Conservation (phyloP, 331 rosid species). For the Stylosanthes scabra region DNA sequence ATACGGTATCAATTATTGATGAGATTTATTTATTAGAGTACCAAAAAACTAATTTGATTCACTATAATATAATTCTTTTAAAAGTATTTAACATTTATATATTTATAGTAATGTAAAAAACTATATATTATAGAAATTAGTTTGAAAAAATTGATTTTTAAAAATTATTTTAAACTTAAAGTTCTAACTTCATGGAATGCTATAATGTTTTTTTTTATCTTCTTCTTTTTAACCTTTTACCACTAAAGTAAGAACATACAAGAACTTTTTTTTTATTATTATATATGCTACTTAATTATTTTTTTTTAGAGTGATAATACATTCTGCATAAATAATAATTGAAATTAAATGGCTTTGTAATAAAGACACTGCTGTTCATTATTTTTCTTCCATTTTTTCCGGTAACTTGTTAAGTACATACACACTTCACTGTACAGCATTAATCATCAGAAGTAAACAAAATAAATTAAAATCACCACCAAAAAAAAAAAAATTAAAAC, state of each 20-base stretch:
- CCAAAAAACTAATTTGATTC: neutral
- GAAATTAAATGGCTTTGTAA: neutral
- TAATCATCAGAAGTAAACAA: neutral
- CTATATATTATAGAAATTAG: no score
- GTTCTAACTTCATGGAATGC: neutral
- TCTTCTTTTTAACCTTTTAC: neutral
- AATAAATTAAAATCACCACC: neutral
- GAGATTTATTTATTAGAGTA: neutral
- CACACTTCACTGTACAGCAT: neutral
- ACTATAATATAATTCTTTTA: neutral
- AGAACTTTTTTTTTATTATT: neutral
- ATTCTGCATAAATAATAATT: no score
- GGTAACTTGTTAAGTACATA: neutral
- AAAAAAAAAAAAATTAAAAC: neutral
- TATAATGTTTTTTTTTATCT: neutral
- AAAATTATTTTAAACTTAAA: neutral
- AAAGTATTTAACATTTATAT: no score
- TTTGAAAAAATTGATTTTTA: neutral
- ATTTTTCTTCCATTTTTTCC: slow-evolving; percentile 15
- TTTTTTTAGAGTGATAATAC: no score
- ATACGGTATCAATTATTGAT: slow-evolving; percentile 33
- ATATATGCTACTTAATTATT: slow-evolving; percentile 12
- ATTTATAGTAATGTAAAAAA: no score
- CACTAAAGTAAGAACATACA: neutral
- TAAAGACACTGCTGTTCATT: slow-evolving; percentile 18